phyloP scores from a whole-genome alignment of 352 stramenopile genomes.

The Pythium phragmiticola region DNA sequence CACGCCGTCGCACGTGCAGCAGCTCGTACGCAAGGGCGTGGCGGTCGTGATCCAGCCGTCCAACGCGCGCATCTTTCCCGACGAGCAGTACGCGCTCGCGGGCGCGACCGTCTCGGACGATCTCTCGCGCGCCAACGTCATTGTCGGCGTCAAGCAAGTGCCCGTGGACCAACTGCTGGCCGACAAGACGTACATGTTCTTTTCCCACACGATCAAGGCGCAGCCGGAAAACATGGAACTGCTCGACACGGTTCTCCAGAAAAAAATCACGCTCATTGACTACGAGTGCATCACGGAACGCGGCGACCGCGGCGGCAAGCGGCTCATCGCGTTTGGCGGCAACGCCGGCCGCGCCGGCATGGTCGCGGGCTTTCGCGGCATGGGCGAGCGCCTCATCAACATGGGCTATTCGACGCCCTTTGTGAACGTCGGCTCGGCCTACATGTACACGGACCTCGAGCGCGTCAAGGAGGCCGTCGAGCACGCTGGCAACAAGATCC shows the following conservation, averaged over 20 bases:
- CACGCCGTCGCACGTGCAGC: slow-evolving; percentile 86
- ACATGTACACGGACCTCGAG: slow-evolving; percentile 94
- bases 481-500: slow-evolving; percentile 82
- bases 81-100: slow-evolving; percentile 89
- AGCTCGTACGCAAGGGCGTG: slow-evolving; percentile 78
- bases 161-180: slow-evolving; percentile 74
- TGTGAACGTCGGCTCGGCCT: slow-evolving; percentile 90
- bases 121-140: slow-evolving; percentile 83
- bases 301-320: slow-evolving; percentile 69
- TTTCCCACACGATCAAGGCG: slow-evolving; percentile 97
- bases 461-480: slow-evolving; percentile 84
- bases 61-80: slow-evolving; percentile 90
- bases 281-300: slow-evolving; percentile 95
- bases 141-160: slow-evolving; percentile 96
- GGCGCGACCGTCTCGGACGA: slow-evolving; percentile 91
- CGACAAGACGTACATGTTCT: slow-evolving; percentile 97
- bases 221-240: slow-evolving; percentile 96
- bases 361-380: slow-evolving; percentile 91
- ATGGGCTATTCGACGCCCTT: slow-evolving; percentile 93
- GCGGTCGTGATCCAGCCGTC: slow-evolving; percentile 94
- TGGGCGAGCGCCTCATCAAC: slow-evolving; percentile 93
- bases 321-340: slow-evolving; percentile 93
- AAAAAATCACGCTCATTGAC: slow-evolving; percentile 93
- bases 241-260: slow-evolving; percentile 89
- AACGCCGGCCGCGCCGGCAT: slow-evolving; percentile 95